phyloP scores from a whole-genome alignment of 2,329 filamentous ascomycete genomes.

The Ilyonectria sp. region DNA sequence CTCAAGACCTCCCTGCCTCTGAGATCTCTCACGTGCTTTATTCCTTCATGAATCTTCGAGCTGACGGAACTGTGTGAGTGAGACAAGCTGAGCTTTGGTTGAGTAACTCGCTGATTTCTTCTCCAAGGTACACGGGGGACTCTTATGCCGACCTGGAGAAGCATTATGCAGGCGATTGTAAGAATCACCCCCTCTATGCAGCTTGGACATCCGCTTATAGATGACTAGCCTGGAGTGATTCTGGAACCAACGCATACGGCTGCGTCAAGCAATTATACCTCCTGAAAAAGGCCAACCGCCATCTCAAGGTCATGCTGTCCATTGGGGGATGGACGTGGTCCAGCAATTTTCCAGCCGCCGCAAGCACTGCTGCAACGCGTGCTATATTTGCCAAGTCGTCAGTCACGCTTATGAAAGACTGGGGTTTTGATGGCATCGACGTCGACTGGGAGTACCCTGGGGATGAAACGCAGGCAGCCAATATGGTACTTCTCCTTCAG shows the following conservation, averaged over 20 bases:
- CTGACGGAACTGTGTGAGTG: constrained; percentile 79
- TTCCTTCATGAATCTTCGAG: constrained; percentile 82
- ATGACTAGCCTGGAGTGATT: constrained; percentile 1
- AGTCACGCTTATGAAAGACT: constrained; percentile 74
- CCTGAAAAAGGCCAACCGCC: constrained; percentile 83
- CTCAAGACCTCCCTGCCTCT: constrained; percentile 76
- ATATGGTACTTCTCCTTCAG: constrained; percentile 62
- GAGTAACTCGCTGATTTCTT: constrained; percentile 12
- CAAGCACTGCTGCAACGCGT: constrained; percentile 74
- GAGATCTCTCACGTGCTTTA: constrained; percentile 85
- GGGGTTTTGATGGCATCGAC: constrained; percentile 67
- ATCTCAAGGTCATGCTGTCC: constrained; percentile 83
- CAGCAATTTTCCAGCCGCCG: constrained; percentile 78
- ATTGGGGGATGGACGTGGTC: constrained; percentile 93
- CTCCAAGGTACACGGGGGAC: constrained; percentile 73
- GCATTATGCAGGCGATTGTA: constrained; percentile 78
- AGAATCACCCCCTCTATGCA: constrained; percentile 35
- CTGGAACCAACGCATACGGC: constrained; percentile 82
- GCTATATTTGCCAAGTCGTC: constrained; percentile 78
- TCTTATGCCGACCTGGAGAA: constrained; percentile 80
- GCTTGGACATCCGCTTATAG: neutral
- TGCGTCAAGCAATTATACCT: constrained; percentile 85
- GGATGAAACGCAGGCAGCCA: constrained; percentile 56
- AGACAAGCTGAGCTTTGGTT: too few relatives aligned
- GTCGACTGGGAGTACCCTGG: constrained; percentile 58